Evolutionary conservation across 1,139 yeast species (phyloP).

Genomic region (Yamadazyma diospyri): DNA sequence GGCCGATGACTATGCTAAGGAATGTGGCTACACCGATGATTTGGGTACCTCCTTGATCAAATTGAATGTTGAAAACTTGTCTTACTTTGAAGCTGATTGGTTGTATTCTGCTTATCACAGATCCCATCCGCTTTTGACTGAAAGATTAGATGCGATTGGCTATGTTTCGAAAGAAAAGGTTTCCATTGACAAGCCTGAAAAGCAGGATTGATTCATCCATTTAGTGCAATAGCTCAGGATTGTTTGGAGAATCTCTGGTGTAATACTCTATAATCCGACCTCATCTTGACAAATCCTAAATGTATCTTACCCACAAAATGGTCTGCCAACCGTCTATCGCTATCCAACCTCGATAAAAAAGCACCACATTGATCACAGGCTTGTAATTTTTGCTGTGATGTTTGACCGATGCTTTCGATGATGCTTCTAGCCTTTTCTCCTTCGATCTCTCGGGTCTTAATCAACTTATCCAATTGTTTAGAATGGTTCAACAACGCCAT

Average conservation of each 20-base stretch:
- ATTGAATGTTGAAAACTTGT: constrained; percentile 74
- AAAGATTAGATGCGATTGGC: constrained; percentile 75
- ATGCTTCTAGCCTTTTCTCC: constrained; percentile 55
- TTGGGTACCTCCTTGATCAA: constrained; percentile 71
- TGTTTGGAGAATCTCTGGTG: constrained; percentile 16
- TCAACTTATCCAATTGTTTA: constrained; percentile 40
- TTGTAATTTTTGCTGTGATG: constrained; percentile 86
- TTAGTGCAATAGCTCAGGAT: background rate
- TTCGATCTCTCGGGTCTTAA: constrained; percentile 45
- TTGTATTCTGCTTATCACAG: constrained; percentile 84
- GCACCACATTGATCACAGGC: constrained; percentile 94
- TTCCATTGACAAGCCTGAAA: constrained; percentile 17
- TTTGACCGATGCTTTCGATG: constrained; percentile 76
- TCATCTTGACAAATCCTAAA: constrained; percentile 73
- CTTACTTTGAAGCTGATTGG: constrained; percentile 85
- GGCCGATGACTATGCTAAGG: constrained; percentile 84
- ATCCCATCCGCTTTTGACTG: constrained; percentile 88
- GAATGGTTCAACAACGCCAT: constrained; percentile 50
- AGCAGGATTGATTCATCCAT: constrained; percentile 13
- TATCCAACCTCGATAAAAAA: constrained; percentile 79
- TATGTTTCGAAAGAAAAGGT: constrained; percentile 45
- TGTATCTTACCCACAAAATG: constrained; percentile 91
- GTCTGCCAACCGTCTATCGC: constrained; percentile 85
- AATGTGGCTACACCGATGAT: constrained; percentile 65
- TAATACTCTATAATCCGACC: constrained; percentile 56